These are phyloP conservation scores for Penicillium sclerotigenum DNA, from an alignment of 2,329 filamentous ascomycete species.

Conservation along the genomic window DNA sequence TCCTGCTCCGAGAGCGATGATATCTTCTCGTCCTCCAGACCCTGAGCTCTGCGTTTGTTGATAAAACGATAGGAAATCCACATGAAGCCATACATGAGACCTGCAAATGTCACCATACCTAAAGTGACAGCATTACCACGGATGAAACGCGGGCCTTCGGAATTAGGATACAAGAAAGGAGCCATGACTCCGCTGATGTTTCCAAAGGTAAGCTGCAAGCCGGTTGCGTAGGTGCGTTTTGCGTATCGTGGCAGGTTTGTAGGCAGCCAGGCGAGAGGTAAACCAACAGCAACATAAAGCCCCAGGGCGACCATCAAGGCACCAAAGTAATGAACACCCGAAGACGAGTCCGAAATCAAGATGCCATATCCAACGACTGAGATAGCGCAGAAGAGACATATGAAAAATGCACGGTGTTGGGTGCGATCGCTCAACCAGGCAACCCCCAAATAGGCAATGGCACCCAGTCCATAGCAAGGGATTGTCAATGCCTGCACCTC, in stretches of 20 bases:
- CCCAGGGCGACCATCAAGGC: conserved; percentile 74
- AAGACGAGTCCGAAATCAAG: conserved; percentile 58
- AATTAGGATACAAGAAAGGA: conserved; percentile 53
- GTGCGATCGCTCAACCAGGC: conserved; percentile 66
- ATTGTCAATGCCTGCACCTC: conserved; percentile 74
- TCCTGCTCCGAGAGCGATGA: conserved; percentile 41
- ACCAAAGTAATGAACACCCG: conserved; percentile 69
- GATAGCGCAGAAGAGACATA: conserved; percentile 59
- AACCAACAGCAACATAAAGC: conserved; percentile 60
- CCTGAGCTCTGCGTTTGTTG: conserved; percentile 45
- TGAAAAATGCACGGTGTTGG: conserved; percentile 64
- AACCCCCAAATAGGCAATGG: conserved; percentile 63
- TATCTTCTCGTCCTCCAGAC: conserved; percentile 40
- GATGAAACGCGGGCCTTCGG: conserved; percentile 57
- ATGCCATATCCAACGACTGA: conserved; percentile 68
- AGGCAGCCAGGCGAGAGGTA: conserved; percentile 57
- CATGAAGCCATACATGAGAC: conserved; percentile 53
- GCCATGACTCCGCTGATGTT: conserved; percentile 72
- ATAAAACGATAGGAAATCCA: conserved; percentile 52
- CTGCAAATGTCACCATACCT: conserved; percentile 55
- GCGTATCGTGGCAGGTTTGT: conserved; percentile 72
- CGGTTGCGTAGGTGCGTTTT: conserved; percentile 70
- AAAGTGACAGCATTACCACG: conserved; percentile 62
- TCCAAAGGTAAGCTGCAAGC: conserved; percentile 67
- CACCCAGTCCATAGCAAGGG: conserved; percentile 72